A percentile compares a stretch with the other conserved stretches of the same genome.
Evolutionary conservation across 2,329 filamentous ascomycete genomes (phyloP).

Genomic region (Rosellinia necatrix): DNA sequence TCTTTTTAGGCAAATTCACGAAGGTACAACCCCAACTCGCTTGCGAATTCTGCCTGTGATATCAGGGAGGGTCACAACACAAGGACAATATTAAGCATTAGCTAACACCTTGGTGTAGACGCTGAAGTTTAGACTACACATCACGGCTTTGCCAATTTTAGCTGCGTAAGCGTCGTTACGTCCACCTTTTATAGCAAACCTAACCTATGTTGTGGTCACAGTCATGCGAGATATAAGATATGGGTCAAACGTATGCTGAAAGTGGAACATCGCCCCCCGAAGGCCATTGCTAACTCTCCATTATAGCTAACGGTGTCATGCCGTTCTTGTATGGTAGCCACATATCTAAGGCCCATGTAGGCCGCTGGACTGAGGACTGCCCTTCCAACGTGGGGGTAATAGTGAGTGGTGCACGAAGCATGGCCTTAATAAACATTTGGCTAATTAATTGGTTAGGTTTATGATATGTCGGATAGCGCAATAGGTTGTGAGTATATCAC

Average conservation of each 20-base stretch:
- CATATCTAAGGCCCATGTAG: slow-evolving; percentile 65
- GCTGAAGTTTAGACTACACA: slow-evolving; percentile 91
- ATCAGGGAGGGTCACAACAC: background rate
- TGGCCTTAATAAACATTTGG: background rate
- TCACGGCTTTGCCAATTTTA: slow-evolving; percentile 85
- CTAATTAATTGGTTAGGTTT: slow-evolving; percentile 48
- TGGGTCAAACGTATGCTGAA: slow-evolving; percentile 74
- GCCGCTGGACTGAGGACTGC: slow-evolving; percentile 63
- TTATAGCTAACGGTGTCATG: slow-evolving; percentile 80
- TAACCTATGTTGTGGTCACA: slow-evolving; percentile 72
- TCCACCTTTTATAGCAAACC: background rate
- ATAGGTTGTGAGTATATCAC: slow-evolving; percentile 62
- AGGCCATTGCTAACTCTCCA: slow-evolving; percentile 12
- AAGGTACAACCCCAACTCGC: slow-evolving; percentile 52
- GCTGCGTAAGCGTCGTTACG: slow-evolving; percentile 56
- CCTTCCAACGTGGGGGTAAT: slow-evolving; percentile 92
- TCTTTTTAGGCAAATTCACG: slow-evolving; percentile 79
- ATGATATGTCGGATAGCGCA: slow-evolving; percentile 92
- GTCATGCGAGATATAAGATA: slow-evolving; percentile 93
- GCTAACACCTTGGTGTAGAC: slow-evolving; percentile 49
- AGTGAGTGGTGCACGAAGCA: slow-evolving; percentile 38
- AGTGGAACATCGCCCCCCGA: background rate
- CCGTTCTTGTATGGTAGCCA: slow-evolving; percentile 95
- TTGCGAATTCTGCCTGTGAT: background rate
- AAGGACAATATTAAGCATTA: background rate